Evolutionary conservation across 2,329 filamentous ascomycete species (phyloP).

Genomic region (Nigrospora osmanthi): DNA sequence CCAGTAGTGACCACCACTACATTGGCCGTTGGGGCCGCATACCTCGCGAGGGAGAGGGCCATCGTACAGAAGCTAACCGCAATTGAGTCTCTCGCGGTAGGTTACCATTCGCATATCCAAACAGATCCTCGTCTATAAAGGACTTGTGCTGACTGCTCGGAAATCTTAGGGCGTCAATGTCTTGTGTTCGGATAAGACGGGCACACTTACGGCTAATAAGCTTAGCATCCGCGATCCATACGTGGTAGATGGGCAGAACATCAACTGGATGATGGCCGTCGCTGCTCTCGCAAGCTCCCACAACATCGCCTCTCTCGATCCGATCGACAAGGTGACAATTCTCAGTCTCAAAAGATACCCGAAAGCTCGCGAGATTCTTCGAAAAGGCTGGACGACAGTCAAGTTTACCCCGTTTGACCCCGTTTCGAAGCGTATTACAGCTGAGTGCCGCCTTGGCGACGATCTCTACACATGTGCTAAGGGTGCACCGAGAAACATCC

Average conservation of each 20-base stretch:
- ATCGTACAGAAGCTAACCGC: constrained; percentile 69
- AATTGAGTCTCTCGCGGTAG: constrained; percentile 57
- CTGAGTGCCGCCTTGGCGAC: constrained; percentile 58
- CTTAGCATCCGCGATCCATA: constrained; percentile 66
- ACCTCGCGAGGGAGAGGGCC: constrained; percentile 65
- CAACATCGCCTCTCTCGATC: constrained; percentile 68
- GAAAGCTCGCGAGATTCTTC: constrained; percentile 65
- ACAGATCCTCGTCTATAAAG: too few relatives aligned
- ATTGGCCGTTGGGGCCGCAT: constrained; percentile 64
- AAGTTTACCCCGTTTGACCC: constrained; percentile 74
- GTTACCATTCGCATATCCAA: too few relatives aligned
- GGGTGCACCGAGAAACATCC: constrained; percentile 65
- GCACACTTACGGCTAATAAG: constrained; percentile 64
- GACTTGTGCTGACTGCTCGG: too few relatives aligned
- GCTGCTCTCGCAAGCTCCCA: constrained; percentile 65
- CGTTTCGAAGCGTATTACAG: constrained; percentile 69
- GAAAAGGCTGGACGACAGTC: constrained; percentile 67
- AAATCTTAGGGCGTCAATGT: constrained; percentile 52
- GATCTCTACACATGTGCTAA: constrained; percentile 64
- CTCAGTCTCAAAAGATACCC: constrained; percentile 65
- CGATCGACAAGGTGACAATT: constrained; percentile 68
- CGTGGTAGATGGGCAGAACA: constrained; percentile 63
- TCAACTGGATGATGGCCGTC: constrained; percentile 75
- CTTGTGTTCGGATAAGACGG: constrained; percentile 70
- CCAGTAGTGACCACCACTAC: constrained; percentile 68